Base-by-base conservation (phyloP, 2,329 filamentous ascomycete species). In the Coniochaeta sp. region DNA sequence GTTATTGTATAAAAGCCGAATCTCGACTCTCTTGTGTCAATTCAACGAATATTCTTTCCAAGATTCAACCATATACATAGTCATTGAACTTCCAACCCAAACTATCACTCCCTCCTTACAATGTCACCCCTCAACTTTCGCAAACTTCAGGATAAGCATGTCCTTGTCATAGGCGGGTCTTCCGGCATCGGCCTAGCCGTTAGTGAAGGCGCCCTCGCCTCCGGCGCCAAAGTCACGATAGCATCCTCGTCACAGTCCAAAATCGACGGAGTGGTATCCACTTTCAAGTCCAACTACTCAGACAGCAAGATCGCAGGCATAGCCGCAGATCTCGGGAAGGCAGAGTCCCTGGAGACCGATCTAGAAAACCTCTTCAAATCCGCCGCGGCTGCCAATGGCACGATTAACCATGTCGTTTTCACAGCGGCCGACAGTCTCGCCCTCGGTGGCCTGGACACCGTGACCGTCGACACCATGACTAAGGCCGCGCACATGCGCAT, bases 81-180 rank as follows among this genome's bases (percentile, higher is more conserved):
- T 11, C 38, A n/a, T n/a, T 40, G 38, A 40, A 40, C 17, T 3
- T 40, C 3, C 16, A 31, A 12, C 43, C 22, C 6, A 47, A 26
- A 26, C 11, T 6, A 11, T 16, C 43, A 26, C 6, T 1, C 17
- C 16, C 43, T 17, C 12, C 8, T 26, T 22, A 24, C 12, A 6
- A 47, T 47, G 43, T 47, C 43, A 12, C 19, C 69, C 1, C 66
- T 66, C 59, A 72, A 64, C 58, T 66, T 66, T 59, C 72, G 71
- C 64, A 76, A 76, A 63, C 69, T 76, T 19, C 67, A 70, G 22
- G 65, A 67, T 64, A 68, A 68, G 47, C 73, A 72, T 62, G 71
- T 87, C 65, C 80, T 90, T 44, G 72, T 89, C 67, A 77, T 89
- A 55, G 87, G 87, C 52, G 87, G 85, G 44, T 82, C 83, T 1